Conservation (phyloP, 2,329 filamentous ascomycete genomes). For the Bertia moriformis region DNA sequence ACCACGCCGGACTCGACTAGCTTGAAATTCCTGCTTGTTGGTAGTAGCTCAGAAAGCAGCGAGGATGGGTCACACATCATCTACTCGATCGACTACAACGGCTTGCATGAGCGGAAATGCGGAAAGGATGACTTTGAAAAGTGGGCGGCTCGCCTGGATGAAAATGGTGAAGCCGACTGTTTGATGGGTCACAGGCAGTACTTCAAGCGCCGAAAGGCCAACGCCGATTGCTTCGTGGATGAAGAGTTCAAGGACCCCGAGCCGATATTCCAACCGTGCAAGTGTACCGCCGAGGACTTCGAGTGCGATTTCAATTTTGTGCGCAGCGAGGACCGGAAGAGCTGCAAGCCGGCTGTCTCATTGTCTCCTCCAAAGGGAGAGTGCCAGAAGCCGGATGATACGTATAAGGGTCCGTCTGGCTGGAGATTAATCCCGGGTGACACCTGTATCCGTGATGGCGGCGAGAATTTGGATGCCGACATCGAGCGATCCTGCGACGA, state of each 20-base stretch:
- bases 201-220: conserved; percentile 71
- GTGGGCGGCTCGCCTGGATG: conserved; percentile 74
- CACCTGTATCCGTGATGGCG: conserved; percentile 39
- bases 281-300: conserved; percentile 73
- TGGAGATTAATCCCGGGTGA: conserved; percentile 85
- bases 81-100: conserved; percentile 70
- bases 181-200: conserved; percentile 93
- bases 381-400: conserved; percentile 52
- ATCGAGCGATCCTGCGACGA: conserved; percentile 48
- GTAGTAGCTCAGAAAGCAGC: conserved; percentile 30
- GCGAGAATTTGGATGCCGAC: conserved; percentile 53
- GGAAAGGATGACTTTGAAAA: conserved; percentile 65
- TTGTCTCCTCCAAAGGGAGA: conserved; percentile 54
- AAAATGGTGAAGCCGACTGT: conserved; percentile 69
- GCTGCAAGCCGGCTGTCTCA: conserved; percentile 48
- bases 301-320: conserved; percentile 94
- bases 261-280: conserved; percentile 58
- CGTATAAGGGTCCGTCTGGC: conserved; percentile 73
- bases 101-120: conserved; percentile 68
- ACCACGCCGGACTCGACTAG: conserved; percentile 88
- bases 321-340: conserved; percentile 43
- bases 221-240: conserved; percentile 78
- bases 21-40: conserved; percentile 74
- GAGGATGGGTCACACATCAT: conserved; percentile 41
- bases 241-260: conserved; percentile 69